A percentile compares a stretch with the other conserved stretches of the same genome.
Evolutionary conservation across 2,329 filamentous ascomycete species (phyloP).

Genomic region (Ascochyta viciae-villosae): DNA sequence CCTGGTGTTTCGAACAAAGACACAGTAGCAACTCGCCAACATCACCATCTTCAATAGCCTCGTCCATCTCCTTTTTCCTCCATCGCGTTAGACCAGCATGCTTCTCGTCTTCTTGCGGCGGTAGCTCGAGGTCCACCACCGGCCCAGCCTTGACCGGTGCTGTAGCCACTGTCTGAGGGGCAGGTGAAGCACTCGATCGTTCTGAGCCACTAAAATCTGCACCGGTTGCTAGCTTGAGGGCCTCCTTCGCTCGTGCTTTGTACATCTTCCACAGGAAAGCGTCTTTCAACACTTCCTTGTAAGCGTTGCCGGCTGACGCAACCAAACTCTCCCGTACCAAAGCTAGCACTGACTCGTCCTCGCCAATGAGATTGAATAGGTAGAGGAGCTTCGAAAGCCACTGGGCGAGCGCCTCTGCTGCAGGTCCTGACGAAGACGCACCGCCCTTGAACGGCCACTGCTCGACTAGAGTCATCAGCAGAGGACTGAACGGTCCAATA

Average conservation of each 20-base stretch:
- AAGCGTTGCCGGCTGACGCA: conserved; percentile 34
- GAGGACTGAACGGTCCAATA: conserved; percentile 61
- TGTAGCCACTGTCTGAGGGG: conserved; percentile 25
- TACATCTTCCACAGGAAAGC: conserved; percentile 49
- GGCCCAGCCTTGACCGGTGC: conserved; percentile 17
- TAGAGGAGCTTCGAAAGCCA: conserved; percentile 48
- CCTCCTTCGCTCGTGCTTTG: conserved; percentile 46
- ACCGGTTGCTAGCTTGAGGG: conserved; percentile 43
- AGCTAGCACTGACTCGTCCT: conserved; percentile 39
- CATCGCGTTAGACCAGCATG: conserved; percentile 64
- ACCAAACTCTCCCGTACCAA: conserved; percentile 40
- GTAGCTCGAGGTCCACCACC: conserved; percentile 41
- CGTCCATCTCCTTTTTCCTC: conserved; percentile 77
- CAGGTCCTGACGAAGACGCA: conserved; percentile 31
- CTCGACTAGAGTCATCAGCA: conserved; percentile 75
- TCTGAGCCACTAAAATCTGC: conserved; percentile 47
- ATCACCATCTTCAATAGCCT: conserved; percentile 79
- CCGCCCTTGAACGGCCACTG: conserved; percentile 72
- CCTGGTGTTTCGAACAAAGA: conserved; percentile 74
- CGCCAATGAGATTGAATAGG: conserved; percentile 46
- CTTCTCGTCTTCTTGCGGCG: conserved; percentile 52
- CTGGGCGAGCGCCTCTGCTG: conserved; percentile 40
- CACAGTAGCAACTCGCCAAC: conserved; percentile 74
- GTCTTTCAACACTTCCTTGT: conserved; percentile 43
- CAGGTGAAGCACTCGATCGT: conserved; percentile 38